Conservation (phyloP, 2,329 filamentous ascomycete species). For the Epichloe amarillans region DNA sequence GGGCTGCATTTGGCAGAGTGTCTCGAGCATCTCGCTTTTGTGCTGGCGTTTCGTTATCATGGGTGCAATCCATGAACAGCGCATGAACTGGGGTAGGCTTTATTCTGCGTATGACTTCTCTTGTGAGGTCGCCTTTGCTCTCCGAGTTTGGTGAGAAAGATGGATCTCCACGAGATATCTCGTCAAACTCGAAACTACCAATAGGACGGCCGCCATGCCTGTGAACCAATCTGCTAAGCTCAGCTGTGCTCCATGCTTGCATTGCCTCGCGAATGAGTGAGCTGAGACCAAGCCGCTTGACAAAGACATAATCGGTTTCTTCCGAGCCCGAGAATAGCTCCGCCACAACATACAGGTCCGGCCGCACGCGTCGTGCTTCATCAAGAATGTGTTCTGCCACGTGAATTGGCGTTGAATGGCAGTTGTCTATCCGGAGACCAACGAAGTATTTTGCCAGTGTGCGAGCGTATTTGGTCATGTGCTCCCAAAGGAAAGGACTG, state of each 20-base stretch:
- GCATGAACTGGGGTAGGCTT: conserved; percentile 83
- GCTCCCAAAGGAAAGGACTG: conserved; percentile 88
- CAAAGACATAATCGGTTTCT: conserved; percentile 91
- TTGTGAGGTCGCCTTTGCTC: conserved; percentile 25
- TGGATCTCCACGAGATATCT: conserved; percentile 52
- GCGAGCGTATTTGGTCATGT: conserved; percentile 86
- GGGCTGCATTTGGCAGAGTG: conserved; percentile 82
- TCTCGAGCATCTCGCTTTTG: conserved; percentile 92
- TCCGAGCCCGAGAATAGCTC: conserved; percentile 94
- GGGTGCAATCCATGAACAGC: conserved; percentile 97
- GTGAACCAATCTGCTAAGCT: conserved; percentile 86
- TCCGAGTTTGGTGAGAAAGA: conserved; percentile 14
- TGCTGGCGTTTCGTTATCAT: conserved; percentile 92
- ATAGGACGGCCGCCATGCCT: conserved; percentile 88
- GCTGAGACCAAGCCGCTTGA: conserved; percentile 81
- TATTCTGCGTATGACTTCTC: conserved; percentile 65
- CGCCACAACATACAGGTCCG: conserved; percentile 81
- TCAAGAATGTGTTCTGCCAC: conserved; percentile 93
- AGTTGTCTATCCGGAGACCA: conserved; percentile 95
- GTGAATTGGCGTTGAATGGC: conserved; percentile 87
- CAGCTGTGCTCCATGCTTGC: conserved; percentile 93
- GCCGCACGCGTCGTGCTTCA: conserved; percentile 75
- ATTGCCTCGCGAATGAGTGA: conserved; percentile 93
- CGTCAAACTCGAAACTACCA: conserved; percentile 92
- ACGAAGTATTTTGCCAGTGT: conserved; percentile 90